Percentiles rank a stretch among this genome's conserved stretches.
phyloP scores from a whole-genome alignment of 2,329 filamentous ascomycete species.

The Incumbomyces lentus region DNA sequence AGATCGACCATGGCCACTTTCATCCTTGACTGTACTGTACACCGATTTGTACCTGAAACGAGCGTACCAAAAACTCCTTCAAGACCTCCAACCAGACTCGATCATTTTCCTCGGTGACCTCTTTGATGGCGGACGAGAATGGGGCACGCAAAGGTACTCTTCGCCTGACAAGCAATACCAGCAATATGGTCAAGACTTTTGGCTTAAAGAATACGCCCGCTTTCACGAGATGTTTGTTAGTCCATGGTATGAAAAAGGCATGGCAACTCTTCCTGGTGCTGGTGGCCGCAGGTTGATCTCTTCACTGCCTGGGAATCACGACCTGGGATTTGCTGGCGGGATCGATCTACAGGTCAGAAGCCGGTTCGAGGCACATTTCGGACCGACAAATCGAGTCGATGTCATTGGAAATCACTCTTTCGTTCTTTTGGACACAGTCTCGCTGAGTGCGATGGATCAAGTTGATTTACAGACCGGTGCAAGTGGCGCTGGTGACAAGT shows the following conservation, averaged over 20 bases:
- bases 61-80: constrained; percentile 69
- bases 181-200: constrained; percentile 70
- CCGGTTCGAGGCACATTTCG: constrained; percentile 80
- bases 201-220: constrained; percentile 74
- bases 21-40: constrained; percentile 55
- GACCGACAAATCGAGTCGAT: constrained; percentile 81
- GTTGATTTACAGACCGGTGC: constrained; percentile 40
- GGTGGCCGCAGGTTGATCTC: constrained; percentile 69
- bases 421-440: constrained; percentile 81
- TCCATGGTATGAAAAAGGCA: constrained; percentile 49
- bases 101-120: constrained; percentile 87
- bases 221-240: constrained; percentile 80
- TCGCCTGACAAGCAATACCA: constrained; percentile 59
- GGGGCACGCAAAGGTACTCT: constrained; percentile 59
- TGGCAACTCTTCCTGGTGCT: constrained; percentile 39
- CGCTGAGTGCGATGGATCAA: constrained; percentile 64
- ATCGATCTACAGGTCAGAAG: constrained; percentile 71
- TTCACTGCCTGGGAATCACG: constrained; percentile 87
- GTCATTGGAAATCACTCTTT: constrained; percentile 92
- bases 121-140: constrained; percentile 92
- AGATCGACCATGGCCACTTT: constrained; percentile 65
- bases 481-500: constrained; percentile 32
- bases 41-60: constrained; percentile 86
- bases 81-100: constrained; percentile 68
- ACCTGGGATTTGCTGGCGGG: constrained; percentile 79